Conservation (phyloP, 2,329 filamentous ascomycete species). For the Arthrobotrys entomopaga region DNA sequence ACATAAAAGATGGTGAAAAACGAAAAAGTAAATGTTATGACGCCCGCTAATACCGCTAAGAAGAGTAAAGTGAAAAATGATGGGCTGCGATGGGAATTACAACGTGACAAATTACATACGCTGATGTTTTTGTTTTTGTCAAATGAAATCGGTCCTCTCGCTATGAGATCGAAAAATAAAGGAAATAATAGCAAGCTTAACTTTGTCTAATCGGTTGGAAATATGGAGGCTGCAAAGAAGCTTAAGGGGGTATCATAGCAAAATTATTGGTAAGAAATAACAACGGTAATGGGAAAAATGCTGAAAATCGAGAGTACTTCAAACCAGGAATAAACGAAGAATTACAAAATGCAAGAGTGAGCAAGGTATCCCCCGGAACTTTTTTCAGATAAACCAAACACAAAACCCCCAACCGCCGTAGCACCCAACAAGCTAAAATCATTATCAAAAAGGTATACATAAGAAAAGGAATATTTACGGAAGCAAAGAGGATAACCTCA, state of each 20-base stretch:
- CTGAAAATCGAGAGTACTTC: constrained; percentile 23
- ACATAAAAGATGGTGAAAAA: not conserved
- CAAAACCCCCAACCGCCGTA: constrained; percentile 16
- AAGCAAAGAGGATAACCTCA: constrained; percentile 4
- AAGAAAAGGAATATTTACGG: constrained; percentile 17
- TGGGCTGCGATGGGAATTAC: constrained; percentile 1
- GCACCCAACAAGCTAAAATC: constrained; percentile 11
- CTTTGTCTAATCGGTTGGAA: constrained; percentile 7
- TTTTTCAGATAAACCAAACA: constrained; percentile 31
- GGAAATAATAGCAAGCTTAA: not conserved
- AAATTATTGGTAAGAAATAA: constrained; percentile 12
- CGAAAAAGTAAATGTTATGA: not conserved
- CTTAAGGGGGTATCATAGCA: constrained; percentile 43
- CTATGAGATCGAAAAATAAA: too few species aligned
- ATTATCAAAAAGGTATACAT: constrained; percentile 25
- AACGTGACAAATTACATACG: not conserved
- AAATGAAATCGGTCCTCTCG: not conserved
- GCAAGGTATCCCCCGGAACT: constrained; percentile 9
- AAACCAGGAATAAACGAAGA: constrained; percentile 2
- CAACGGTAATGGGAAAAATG: constrained; percentile 24
- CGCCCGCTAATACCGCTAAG: constrained; percentile 21
- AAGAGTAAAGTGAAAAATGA: constrained; percentile 14
- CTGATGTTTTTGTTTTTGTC: constrained; percentile 1
- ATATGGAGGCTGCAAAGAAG: constrained; percentile 12
- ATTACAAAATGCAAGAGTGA: constrained; percentile 17